phyloP scores from a whole-genome alignment of 139 green algal species.

The Trebouxia sp. region DNA sequence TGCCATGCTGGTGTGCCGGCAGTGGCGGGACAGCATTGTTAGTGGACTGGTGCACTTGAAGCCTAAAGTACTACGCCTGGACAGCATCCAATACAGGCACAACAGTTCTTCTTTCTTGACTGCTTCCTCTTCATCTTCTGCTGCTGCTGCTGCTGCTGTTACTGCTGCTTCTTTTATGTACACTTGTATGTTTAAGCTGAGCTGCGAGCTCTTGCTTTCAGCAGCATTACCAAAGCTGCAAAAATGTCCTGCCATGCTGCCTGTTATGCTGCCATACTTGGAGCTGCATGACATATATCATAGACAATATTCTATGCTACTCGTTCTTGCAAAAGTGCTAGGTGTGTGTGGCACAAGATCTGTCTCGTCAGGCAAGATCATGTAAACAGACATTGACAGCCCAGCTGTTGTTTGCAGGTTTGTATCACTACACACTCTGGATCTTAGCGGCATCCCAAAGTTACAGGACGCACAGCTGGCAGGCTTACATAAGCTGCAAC shows the following conservation, averaged over 20 bases:
- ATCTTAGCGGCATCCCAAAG: conserved; percentile 26
- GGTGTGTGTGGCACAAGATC: no score
- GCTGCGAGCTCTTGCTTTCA: background rate
- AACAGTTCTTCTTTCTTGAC: background rate
- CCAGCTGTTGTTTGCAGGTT: conserved; percentile 30
- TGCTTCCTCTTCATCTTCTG: no score
- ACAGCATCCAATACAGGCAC: background rate
- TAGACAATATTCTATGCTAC: no score
- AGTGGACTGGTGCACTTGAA: conserved; percentile 12
- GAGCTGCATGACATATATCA: background rate
- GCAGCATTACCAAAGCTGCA: no score
- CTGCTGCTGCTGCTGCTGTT: no score
- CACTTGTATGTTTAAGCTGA: no score
- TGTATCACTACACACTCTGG: conserved; percentile 27
- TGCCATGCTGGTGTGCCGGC: conserved; percentile 23
- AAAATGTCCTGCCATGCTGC: no score
- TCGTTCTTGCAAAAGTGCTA: no score
- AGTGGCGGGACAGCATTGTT: conserved; percentile 25
- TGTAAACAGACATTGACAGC: no score
- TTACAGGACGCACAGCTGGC: background rate
- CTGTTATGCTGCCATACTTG: background rate
- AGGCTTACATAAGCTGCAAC: background rate
- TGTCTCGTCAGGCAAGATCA: no score
- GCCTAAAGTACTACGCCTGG: conserved; percentile 6
- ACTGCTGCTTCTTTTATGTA: no score